phyloP scores from a whole-genome alignment of 2,329 filamentous ascomycete genomes.

The Botryotinia narcissicola region DNA sequence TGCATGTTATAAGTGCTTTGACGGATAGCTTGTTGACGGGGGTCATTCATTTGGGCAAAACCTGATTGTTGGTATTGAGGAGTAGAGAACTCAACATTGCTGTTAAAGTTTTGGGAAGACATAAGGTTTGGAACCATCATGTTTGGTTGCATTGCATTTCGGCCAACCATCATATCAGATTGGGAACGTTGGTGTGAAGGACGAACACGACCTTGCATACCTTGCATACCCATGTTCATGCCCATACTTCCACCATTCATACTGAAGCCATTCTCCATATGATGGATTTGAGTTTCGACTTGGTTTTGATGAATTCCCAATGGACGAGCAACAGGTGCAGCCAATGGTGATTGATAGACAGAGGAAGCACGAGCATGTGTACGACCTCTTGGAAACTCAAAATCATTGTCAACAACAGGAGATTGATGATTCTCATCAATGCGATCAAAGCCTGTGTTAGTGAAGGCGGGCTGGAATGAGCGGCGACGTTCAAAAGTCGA shows the following conservation, averaged over 20 bases:
- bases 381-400: conserved; percentile 8
- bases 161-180: conserved; percentile 29
- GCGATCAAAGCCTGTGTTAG: background rate
- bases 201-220: background rate
- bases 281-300: conserved; percentile 1
- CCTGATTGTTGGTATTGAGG: conserved; percentile 16
- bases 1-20: conserved; percentile 2
- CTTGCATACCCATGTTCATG: background rate
- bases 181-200: conserved; percentile 35
- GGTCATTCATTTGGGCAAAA: background rate
- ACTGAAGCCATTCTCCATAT: conserved; percentile 6
- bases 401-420: background rate
- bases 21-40: background rate
- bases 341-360: conserved; percentile 28
- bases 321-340: conserved; percentile 26
- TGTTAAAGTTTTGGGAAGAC: conserved; percentile 6
- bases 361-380: conserved; percentile 22
- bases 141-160: conserved; percentile 8
- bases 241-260: conserved; percentile 5
- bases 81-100: background rate
- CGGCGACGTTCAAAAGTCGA: background rate
- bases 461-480: conserved; percentile 10
- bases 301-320: conserved; percentile 14
- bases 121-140: background rate
- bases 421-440: conserved; percentile 19